Evolutionary conservation across 805 yeast genomes (phyloP), one percentile per base, ranked within the genome.

Genomic region (Candida maris): DNA sequence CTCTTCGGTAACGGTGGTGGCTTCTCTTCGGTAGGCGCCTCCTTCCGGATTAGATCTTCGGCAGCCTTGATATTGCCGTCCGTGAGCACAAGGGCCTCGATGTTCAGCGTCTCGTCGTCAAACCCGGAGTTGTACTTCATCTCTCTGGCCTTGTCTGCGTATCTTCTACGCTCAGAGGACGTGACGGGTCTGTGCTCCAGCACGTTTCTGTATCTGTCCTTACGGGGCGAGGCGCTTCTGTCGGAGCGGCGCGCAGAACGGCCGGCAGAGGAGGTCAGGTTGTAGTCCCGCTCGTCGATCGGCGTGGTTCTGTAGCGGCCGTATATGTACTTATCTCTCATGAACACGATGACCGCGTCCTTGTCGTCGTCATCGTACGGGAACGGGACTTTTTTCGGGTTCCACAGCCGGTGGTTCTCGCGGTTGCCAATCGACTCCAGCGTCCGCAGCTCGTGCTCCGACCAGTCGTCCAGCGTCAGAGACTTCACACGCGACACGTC

Each of bases 281-380:
- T 63, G 40, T 65, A 65, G 27, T 70, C 75, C 2, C 45, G 46
- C 10, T 51, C 48, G 9, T 57, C 59, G 31, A 65, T 55, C 6
- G 52, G 46, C 28, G 67, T 73, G 32, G 64, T 62, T 37, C 78
- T 58, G 50, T 71, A 85, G 39, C 65, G 70, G 1, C 88, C 87
- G n/a, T 60, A 49, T 16, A 82, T 61, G 57, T 85, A 85, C 54
- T 85, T 85, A 31, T 81, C 78, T 44, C 81, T 68, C 29, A 85
- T 60, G 60, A 64, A 85, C 39, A 69, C 64, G 38, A 74, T 81
- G 19, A 82, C 74, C 1, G 64, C 67, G 21, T 57, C 69, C 41
- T 61, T 82, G 51, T 78, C 88, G 48, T 83, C 91, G 16, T 77
- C 87, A 51, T 82, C 89, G 41, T 59, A 79, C 6, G 93, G 93